Evolutionary conservation across 768 basidiomycete genomes (phyloP).

Genomic region (Suillus bovinus): DNA sequence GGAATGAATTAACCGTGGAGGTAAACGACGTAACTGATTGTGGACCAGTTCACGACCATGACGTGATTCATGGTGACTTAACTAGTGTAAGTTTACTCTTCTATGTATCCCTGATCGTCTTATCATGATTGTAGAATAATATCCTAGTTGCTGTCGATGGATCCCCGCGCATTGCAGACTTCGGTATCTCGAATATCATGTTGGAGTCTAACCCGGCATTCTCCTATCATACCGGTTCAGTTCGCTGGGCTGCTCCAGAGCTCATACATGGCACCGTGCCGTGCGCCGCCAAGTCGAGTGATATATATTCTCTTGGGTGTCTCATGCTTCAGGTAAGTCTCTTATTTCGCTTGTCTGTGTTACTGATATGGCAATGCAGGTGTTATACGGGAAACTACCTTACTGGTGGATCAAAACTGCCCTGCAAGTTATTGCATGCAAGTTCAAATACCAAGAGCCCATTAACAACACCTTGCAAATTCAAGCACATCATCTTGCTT

Average conservation of each 20-base stretch:
- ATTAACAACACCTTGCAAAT: not conserved
- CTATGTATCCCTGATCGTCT: not conserved
- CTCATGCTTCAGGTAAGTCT: constrained; percentile 28
- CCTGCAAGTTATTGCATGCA: constrained; percentile 16
- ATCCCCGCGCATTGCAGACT: constrained; percentile 36
- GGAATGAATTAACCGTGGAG: too few relatives aligned
- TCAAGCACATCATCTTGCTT: not conserved
- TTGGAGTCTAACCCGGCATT: constrained; percentile 21
- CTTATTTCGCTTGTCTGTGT: not conserved
- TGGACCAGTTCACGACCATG: constrained; percentile 11
- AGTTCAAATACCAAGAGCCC: constrained; percentile 2
- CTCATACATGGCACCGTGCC: constrained; percentile 34
- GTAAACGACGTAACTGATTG: not conserved
- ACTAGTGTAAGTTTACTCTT: constrained; percentile 35
- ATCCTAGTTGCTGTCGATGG: constrained; percentile 34
- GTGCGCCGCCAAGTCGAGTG: constrained; percentile 28
- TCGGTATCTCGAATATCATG: constrained; percentile 34
- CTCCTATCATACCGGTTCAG: constrained; percentile 36
- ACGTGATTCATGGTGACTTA: constrained; percentile 47
- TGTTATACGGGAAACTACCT: constrained; percentile 23
- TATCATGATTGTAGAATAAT: constrained; percentile 28
- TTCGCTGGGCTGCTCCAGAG: constrained; percentile 49
- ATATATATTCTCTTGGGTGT: constrained; percentile 45
- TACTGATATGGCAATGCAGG: constrained; percentile 18
- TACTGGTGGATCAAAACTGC: constrained; percentile 23